These are phyloP conservation scores for Meripilus lineatus DNA, from an alignment of 1,284 basidiomycete species.

Conservation along the genomic window DNA sequence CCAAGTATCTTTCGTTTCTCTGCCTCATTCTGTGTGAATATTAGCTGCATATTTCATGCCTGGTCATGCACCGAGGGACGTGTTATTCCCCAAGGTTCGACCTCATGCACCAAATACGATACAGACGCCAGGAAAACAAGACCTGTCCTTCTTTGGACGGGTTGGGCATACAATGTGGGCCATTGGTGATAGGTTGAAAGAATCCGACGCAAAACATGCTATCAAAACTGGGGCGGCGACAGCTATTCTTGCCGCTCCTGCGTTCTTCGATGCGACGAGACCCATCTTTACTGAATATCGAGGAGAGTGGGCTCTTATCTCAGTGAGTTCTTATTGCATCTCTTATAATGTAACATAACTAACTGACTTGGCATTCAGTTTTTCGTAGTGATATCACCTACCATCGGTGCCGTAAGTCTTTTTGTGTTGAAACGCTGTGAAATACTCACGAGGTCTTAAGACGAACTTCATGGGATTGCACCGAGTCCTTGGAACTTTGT, in stretches of 20 bases:
- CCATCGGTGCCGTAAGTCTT: conserved; percentile 71
- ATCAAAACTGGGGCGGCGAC: conserved; percentile 84
- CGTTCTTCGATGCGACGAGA: conserved; percentile 78
- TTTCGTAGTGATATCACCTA: conserved; percentile 87
- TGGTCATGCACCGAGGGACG: conserved; percentile 50
- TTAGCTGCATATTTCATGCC: conserved; percentile 62
- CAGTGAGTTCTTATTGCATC: conserved; percentile 42
- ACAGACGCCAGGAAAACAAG: conserved; percentile 63
- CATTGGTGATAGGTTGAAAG: conserved; percentile 62
- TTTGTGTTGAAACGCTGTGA: neutral
- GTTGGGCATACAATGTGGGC: conserved; percentile 74
- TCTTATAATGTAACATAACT: conserved; percentile 2
- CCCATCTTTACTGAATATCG: conserved; percentile 77
- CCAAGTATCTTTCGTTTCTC: conserved; percentile 1
- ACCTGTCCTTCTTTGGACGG: conserved; percentile 54
- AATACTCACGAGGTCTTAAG: conserved; percentile 34
- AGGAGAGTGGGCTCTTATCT: conserved; percentile 95
- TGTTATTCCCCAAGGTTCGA: conserved; percentile 77
- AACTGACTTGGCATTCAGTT: conserved; percentile 41
- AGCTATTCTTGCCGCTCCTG: conserved; percentile 79
- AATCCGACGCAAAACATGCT: conserved; percentile 82
- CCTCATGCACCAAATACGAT: conserved; percentile 83
- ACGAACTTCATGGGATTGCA: conserved; percentile 79
- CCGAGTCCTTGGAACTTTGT: conserved; percentile 83
- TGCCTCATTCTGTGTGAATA: neutral